Conservation (phyloP, 2,329 filamentous ascomycete genomes). For the Raffaelea ambrosiae region DNA sequence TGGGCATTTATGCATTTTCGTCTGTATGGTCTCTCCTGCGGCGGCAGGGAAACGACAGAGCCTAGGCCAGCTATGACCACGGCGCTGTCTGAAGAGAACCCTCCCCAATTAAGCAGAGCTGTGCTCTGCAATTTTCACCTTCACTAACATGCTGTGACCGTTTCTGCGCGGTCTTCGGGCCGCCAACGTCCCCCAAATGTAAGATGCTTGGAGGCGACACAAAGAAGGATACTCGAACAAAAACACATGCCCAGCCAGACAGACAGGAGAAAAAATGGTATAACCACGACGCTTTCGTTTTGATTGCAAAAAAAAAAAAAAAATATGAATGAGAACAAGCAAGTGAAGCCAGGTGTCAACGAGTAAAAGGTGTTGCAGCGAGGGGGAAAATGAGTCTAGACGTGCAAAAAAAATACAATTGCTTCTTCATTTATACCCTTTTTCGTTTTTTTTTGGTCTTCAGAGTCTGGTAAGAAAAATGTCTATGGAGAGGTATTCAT, state of each 20-base stretch:
- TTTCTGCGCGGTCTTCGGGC: too few relatives aligned
- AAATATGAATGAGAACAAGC: not conserved
- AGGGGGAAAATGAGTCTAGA: not conserved
- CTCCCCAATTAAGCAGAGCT: too few relatives aligned
- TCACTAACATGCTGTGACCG: too few relatives aligned
- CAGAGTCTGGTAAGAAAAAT: constrained; percentile 12
- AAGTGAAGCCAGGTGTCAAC: not conserved
- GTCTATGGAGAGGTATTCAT: constrained; percentile 60
- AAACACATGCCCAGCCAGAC: not conserved
- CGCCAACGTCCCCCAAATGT: too few relatives aligned
- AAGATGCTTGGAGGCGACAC: too few relatives aligned
- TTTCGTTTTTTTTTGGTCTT: constrained; percentile 13
- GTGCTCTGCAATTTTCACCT: too few relatives aligned
- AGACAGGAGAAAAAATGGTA: not conserved
- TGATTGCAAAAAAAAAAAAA: not conserved
- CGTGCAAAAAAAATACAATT: constrained; percentile 27
- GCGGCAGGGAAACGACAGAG: too few relatives aligned
- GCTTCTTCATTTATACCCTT: constrained; percentile 33
- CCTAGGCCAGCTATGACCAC: too few relatives aligned
- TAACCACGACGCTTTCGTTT: too few relatives aligned
- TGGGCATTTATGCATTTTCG: too few relatives aligned
- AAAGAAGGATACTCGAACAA: not conserved
- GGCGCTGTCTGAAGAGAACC: too few relatives aligned
- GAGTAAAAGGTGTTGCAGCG: not conserved
- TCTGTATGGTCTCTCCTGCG: too few relatives aligned